Evolutionary conservation across 2,329 filamentous ascomycete genomes (phyloP).

Genomic region (Trichoderma atrobrunneum): DNA sequence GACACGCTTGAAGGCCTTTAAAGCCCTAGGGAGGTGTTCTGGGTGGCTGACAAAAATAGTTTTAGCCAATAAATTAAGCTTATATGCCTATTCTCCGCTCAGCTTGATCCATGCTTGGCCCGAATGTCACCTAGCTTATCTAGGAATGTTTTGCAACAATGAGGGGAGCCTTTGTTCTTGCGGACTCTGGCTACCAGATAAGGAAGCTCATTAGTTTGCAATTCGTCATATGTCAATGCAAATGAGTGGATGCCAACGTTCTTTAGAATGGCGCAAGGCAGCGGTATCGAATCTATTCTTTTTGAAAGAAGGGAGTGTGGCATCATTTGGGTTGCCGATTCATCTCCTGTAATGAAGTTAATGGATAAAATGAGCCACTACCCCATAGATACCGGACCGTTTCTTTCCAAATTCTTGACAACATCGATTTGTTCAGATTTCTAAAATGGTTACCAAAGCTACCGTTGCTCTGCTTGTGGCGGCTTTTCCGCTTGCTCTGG

Average conservation of each 20-base stretch:
- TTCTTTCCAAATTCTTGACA: neutral
- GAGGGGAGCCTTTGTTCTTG: neutral
- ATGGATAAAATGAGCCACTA: neutral
- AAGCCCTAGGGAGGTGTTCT: neutral
- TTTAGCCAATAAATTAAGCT: conserved; percentile 16
- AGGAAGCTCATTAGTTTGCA: conserved; percentile 27
- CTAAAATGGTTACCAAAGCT: conserved; percentile 8
- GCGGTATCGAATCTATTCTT: neutral
- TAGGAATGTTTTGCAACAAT: neutral
- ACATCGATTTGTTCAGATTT: neutral
- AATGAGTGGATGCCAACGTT: neutral
- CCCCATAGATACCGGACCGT: conserved; percentile 22
- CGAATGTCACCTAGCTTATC: conserved; percentile 3
- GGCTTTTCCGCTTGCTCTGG: neutral
- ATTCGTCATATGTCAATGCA: neutral
- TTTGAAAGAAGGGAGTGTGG: neutral
- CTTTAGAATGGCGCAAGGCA: neutral
- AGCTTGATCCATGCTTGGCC: neutral
- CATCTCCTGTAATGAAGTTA: neutral
- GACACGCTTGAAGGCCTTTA: neutral
- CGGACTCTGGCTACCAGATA: conserved; percentile 39
- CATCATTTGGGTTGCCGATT: neutral
- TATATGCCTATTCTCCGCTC: conserved; percentile 2
- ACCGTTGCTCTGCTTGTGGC: conserved; percentile 1
- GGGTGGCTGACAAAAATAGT: neutral